These are phyloP conservation scores for Alternaria arbusti DNA, from an alignment of 2,329 filamentous ascomycete genomes.

Conservation along the genomic window DNA sequence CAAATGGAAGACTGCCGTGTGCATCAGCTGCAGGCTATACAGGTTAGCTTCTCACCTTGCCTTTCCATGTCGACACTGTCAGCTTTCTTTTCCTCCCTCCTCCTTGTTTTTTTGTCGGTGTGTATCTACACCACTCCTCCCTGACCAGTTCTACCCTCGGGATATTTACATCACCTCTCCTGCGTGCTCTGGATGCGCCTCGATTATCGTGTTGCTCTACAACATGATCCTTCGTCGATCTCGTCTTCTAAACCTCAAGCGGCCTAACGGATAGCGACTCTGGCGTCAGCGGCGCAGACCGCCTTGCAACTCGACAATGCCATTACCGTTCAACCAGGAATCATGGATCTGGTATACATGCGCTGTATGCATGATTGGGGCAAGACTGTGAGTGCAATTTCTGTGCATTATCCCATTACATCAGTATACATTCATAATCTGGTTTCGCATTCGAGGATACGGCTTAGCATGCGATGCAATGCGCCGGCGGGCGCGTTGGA, in stretches of 20 bases:
- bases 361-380: constrained; percentile 49
- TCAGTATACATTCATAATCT: background rate
- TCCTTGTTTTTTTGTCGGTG: background rate
- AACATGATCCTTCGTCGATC: constrained; percentile 30
- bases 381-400: constrained; percentile 50
- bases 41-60: constrained; percentile 6
- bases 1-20: constrained; percentile 3
- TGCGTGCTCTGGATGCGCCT: constrained; percentile 5
- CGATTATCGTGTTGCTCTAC: background rate
- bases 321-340: constrained; percentile 47
- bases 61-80: background rate
- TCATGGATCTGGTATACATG: constrained; percentile 57
- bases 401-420: background rate
- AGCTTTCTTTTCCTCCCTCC: constrained; percentile 3
- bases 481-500: background rate
- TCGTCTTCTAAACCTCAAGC: constrained; percentile 12
- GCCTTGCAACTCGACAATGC: constrained; percentile 19
- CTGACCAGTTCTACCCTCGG: background rate
- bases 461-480: background rate
- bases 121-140: background rate
- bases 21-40: constrained; percentile 10
- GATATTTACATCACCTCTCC: background rate
- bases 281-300: background rate
- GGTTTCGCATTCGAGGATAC: background rate
- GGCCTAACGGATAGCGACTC: constrained; percentile 20